Percentiles rank a stretch among this genome's conserved stretches.
Conservation (phyloP, 805 yeast species). For the Metschnikowia picachoensis region DNA sequence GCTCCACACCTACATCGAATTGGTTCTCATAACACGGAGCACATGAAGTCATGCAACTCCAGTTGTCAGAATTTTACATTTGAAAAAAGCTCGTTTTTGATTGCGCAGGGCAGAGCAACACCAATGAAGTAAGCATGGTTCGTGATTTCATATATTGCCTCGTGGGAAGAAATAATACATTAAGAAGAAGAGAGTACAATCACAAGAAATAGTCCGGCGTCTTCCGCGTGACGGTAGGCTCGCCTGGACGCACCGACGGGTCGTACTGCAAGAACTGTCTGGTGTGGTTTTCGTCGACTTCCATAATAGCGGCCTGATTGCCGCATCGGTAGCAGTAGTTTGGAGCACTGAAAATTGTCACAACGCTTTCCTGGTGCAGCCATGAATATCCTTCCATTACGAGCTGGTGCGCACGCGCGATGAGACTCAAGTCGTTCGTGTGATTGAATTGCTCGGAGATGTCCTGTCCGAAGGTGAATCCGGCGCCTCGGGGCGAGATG, state of each 20-base stretch:
- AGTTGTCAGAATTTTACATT: too few relatives aligned
- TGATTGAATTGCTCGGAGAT: constrained; percentile 91
- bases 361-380: constrained; percentile 93
- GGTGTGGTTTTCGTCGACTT: constrained; percentile 90
- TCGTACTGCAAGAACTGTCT: constrained; percentile 93
- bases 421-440: constrained; percentile 75
- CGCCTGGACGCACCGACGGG: constrained; percentile 96
- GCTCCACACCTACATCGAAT: too few relatives aligned
- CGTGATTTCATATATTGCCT: constrained; percentile 8
- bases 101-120: too few relatives aligned
- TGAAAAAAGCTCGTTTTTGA: too few relatives aligned
- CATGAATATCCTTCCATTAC: constrained; percentile 98
- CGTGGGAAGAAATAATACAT: constrained; percentile 8
- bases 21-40: too few relatives aligned
- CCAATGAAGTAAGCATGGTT: not conserved
- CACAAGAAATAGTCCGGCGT: constrained; percentile 94
- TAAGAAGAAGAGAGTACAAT: constrained; percentile 16
- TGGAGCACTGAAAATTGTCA: constrained; percentile 92
- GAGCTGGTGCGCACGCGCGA: constrained; percentile 94
- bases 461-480: constrained; percentile 96
- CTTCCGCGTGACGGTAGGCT: constrained; percentile 94
- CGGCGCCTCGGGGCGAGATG: constrained; percentile 96
- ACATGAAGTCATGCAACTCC: too few relatives aligned
- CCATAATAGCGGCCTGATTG: constrained; percentile 97
- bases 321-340: constrained; percentile 97